Conservation (phyloP, 371 early-diverging fungal genomes). For the Saksenaea oblongispora region DNA sequence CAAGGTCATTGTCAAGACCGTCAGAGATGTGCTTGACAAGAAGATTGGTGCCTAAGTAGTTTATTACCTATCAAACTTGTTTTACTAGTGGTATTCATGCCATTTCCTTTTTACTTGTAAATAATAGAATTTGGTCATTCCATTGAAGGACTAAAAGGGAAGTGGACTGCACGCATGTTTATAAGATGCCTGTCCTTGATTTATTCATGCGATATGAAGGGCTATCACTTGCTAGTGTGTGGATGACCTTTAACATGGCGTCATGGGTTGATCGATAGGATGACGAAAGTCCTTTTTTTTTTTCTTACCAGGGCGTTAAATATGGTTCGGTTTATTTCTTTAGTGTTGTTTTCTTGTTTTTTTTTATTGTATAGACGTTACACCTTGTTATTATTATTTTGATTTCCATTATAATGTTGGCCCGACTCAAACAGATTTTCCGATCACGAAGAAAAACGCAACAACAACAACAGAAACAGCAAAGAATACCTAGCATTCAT, state of each 20-base stretch:
- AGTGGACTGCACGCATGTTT: background rate
- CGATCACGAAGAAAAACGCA: background rate
- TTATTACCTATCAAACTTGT: slow-evolving; percentile 4
- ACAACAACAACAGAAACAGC: background rate
- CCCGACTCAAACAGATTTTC: background rate
- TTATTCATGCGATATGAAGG: slow-evolving; percentile 1
- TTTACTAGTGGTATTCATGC: slow-evolving; percentile 4
- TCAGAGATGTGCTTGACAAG: slow-evolving; percentile 62
- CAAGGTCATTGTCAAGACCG: slow-evolving; percentile 80
- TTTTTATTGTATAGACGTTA: background rate
- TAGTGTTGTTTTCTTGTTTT: background rate
- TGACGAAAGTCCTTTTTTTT: background rate
- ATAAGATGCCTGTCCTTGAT: background rate
- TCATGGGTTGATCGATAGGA: slow-evolving; percentile 3
- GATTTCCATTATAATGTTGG: background rate
- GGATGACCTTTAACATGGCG: background rate
- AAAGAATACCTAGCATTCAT: background rate
- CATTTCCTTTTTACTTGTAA: slow-evolving; percentile 3
- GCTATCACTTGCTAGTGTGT: background rate
- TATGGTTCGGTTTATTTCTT: background rate
- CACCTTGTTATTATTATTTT: background rate
- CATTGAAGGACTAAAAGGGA: background rate
- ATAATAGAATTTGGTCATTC: background rate
- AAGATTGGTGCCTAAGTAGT: slow-evolving; percentile 25
- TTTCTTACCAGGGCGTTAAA: background rate